These are phyloP conservation scores for Arabidopsis suecica DNA, from an alignment of 345 rosid species.

Conservation along the genomic window DNA sequence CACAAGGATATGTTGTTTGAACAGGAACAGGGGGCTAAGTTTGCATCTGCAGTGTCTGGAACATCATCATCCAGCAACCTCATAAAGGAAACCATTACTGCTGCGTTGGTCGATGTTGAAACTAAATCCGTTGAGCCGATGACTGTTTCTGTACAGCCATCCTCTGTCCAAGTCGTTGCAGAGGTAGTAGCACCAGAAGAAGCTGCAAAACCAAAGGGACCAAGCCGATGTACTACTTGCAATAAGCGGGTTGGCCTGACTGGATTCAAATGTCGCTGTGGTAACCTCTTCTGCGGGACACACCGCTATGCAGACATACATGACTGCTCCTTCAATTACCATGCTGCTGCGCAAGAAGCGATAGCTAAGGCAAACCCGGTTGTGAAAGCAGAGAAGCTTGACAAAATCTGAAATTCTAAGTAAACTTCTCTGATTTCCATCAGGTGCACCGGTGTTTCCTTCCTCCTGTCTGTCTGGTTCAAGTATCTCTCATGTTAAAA, in stretches of 20 bases:
- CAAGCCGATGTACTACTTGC: slow-evolving; percentile 74
- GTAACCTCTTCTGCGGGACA: slow-evolving; percentile 72
- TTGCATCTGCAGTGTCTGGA: slow-evolving; percentile 72
- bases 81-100: slow-evolving; percentile 50
- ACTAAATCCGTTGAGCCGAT: slow-evolving; percentile 52
- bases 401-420: slow-evolving; percentile 59
- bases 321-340: slow-evolving; percentile 77
- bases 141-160: slow-evolving; percentile 49
- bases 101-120: slow-evolving; percentile 53
- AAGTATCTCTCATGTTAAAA: slow-evolving; percentile 38
- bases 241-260: slow-evolving; percentile 84
- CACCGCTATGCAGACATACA: slow-evolving; percentile 93
- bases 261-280: slow-evolving; percentile 85
- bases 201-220: slow-evolving; percentile 66
- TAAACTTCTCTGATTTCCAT: slow-evolving; percentile 20
- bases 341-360: slow-evolving; percentile 77
- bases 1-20: slow-evolving; percentile 76
- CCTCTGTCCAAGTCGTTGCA: slow-evolving; percentile 42
- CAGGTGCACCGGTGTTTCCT: slow-evolving; percentile 22
- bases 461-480: slow-evolving; percentile 41
- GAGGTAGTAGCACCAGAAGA: slow-evolving; percentile 48
- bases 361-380: slow-evolving; percentile 90
- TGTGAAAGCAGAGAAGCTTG: slow-evolving; percentile 92
- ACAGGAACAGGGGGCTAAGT: slow-evolving; percentile 74
- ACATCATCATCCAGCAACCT: slow-evolving; percentile 59